Conservation (phyloP, 1,284 basidiomycete genomes). For the Trichosporon asahii region DNA sequence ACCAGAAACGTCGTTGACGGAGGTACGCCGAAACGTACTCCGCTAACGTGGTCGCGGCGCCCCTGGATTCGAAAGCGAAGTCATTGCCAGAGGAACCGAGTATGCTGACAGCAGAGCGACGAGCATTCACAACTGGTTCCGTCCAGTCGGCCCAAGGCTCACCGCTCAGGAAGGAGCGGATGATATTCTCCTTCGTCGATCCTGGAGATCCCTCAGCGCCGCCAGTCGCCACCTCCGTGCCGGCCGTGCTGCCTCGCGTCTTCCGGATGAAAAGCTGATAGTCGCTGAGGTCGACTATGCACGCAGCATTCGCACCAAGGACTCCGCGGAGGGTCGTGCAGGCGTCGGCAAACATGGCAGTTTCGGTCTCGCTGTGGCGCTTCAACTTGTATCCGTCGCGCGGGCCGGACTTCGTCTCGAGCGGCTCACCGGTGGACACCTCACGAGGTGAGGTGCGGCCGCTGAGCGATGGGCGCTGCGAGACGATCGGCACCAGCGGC, state of each 20-base stretch:
- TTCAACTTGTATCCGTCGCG: constrained; percentile 8
- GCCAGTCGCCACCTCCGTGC: neutral
- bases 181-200: neutral
- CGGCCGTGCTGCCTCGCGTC: too few species aligned
- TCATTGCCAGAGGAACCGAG: neutral
- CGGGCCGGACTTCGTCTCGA: neutral
- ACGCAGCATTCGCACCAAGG: neutral
- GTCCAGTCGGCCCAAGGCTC: neutral
- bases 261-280: neutral
- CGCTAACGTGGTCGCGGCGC: neutral
- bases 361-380: neutral
- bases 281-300: neutral
- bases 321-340: neutral
- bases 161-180: neutral
- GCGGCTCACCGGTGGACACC: neutral
- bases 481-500: neutral
- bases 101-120: neutral
- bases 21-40: neutral
- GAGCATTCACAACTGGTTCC: neutral
- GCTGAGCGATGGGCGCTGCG: neutral
- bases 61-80: neutral
- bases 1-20: neutral
- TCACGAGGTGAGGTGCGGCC: neutral
- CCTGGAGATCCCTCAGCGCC: neutral
- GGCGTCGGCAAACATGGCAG: neutral